Evolutionary conservation across 257 asterid species (phyloP), one percentile per base, ranked within the genome.

Genomic region (Gentiana dahurica): DNA sequence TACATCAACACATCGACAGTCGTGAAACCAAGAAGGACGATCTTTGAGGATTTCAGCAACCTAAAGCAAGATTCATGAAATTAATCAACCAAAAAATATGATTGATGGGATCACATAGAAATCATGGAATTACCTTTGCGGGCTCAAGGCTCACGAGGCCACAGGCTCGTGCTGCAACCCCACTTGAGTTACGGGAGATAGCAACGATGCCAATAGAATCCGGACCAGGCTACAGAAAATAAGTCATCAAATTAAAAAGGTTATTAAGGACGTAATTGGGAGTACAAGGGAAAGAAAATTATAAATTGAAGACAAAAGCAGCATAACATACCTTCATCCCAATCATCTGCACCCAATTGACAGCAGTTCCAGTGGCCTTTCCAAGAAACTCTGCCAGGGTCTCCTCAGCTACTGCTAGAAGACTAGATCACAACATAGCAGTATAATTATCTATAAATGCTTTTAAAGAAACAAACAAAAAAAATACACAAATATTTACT

Each of bases 321-420:
- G 2, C 36, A 24, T 24, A 24, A 24, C 24, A 12, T 67, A 88
- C 99, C 99, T 92, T 92, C 99, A 92, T 88, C 93, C 99, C 97
- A 81, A 88, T 85, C 95, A 92, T 77, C 85, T 85, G 95, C 58
- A 88, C 99, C 98, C 99, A 92, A 80, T 92, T 84, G 80, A 88
- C 97, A 85, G 97, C 95, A 77, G 97, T 92, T 81, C 99, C 97
- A 53, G 99, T 92, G 72, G 99, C 99, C 93, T 92, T 92, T 9
- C 89, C 86, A 66, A 88, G 99, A 86, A 92, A 92, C 94, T 78
- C 97, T 78, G 97, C 75, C 85, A 24, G 24, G 24, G 24, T 24
- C 88, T 88, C 99, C 94, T 92, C 97, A 63, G 99, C 99, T 51
- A 92, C 78, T 6, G 94, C 93, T 46, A 83, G 97, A 65, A 92